Evolutionary conservation across 2,329 filamentous ascomycete genomes (phyloP).

Genomic region (Nigrospora oryzae): DNA sequence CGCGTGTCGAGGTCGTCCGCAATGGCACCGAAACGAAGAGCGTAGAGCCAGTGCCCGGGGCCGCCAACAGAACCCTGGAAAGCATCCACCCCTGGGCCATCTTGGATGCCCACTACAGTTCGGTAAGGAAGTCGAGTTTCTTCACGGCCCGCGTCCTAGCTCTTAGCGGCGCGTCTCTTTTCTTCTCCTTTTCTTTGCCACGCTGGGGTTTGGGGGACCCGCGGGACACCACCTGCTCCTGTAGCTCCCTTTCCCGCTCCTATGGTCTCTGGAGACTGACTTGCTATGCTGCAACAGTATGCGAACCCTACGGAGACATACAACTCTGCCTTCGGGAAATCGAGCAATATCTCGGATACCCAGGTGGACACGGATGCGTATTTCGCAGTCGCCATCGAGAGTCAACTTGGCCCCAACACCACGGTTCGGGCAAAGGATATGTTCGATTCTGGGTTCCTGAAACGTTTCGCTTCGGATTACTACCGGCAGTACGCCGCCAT

Average conservation of each 20-base stretch:
- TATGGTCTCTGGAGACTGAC: background rate
- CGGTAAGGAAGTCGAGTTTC: background rate
- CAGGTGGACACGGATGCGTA: background rate
- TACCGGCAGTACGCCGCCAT: slow-evolving; percentile 25
- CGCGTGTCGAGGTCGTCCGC: background rate
- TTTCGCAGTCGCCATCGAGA: background rate
- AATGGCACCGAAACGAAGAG: background rate
- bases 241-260: too few relatives aligned
- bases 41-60: background rate
- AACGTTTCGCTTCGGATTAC: slow-evolving; percentile 18
- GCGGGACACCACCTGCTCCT: too few relatives aligned
- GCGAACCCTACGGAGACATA: background rate
- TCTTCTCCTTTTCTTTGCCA: too few relatives aligned
- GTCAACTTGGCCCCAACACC: background rate
- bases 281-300: background rate
- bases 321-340: background rate
- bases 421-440: background rate
- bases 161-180: background rate
- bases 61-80: background rate
- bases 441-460: slow-evolving; percentile 13
- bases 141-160: too few relatives aligned
- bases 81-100: background rate
- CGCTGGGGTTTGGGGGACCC: too few relatives aligned
- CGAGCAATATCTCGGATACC: background rate
- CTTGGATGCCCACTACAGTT: background rate